Evolutionary conservation across 345 rosid genomes (phyloP), one percentile per base, ranked within the genome.

Genomic region (Camelina neglecta): DNA sequence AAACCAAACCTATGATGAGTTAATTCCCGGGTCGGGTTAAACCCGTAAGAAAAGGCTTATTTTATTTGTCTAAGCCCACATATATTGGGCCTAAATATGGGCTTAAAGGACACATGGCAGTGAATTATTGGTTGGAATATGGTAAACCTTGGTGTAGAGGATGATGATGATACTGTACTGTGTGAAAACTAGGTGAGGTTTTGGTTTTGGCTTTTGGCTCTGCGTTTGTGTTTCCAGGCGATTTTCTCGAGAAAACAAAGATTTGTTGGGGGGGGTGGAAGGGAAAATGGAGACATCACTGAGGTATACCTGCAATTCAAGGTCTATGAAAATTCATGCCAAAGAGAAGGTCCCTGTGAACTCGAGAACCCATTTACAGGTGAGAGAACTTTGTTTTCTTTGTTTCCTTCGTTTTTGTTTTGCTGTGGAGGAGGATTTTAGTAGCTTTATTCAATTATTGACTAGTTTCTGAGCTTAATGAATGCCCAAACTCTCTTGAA

Each of bases 361-460:
- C 77, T 84, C 92, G 15, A 81, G 73, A 15, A 92, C 96, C 68
- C 87, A 71, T 79, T 72, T 94, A 77, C 93, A 92, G 96, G 99
- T 88, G 31, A n/a, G 31, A 18, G 11, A 12, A 48, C n/a, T 33
- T 62, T 31, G 12, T 20, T 8, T 33, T 6, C 6, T n/a, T 3
- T n/a, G 31, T 59, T 60, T 58, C 15, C 57, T 60, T 76, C 59
- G 65, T 20, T 4, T 76, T 44, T 10, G 11, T 44, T 26, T 57
- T 61, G 33, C 59, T 44, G 54, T 23, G 35, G 57, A 42, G 7
- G 62, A 38, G n/a, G 38, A 35, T 12, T 16, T 47, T 35, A 64
- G 31, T 29, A 35, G 64, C 66, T 45, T 24, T 33, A 12, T 66
- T 56, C 7, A 6, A 1, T 38, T 39, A 12, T 66, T 50, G 55